phyloP scores from a whole-genome alignment of 306 rosid species.

The Citrullus amarus region DNA sequence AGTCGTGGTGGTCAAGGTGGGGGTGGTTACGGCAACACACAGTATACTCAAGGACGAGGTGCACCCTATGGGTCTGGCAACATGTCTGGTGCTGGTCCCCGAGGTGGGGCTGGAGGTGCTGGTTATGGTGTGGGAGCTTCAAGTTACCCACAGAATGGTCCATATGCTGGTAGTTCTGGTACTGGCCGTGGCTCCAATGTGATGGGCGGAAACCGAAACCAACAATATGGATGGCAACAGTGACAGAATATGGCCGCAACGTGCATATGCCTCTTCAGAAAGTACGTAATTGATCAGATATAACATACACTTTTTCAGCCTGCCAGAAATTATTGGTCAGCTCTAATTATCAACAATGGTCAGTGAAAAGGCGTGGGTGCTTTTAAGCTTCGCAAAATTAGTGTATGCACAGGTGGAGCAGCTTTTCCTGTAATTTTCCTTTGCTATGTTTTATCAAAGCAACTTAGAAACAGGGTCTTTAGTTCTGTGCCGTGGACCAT shows the following conservation, averaged over 20 bases:
- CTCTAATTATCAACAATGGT: too few species aligned
- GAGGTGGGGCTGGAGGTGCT: constrained; percentile 34
- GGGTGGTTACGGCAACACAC: constrained; percentile 23
- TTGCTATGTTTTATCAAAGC: too few species aligned
- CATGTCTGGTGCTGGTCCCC: constrained; percentile 29
- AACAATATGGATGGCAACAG: constrained; percentile 41
- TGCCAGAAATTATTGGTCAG: too few species aligned
- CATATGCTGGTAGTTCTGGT: constrained; percentile 25
- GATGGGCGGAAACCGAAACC: constrained; percentile 41
- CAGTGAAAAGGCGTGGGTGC: too few species aligned
- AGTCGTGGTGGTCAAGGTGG: constrained; percentile 35
- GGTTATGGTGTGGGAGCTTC: constrained; percentile 38
- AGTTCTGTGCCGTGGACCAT: too few species aligned
- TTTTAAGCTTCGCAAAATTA: too few species aligned
- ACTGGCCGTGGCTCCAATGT: constrained; percentile 35
- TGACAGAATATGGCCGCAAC: neutral
- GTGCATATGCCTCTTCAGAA: neutral
- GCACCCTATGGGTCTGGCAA: constrained; percentile 33
- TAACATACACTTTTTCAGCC: too few species aligned
- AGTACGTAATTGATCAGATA: too few species aligned
- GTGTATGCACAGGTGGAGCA: too few species aligned
- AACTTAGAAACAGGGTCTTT: too few species aligned
- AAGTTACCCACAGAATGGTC: constrained; percentile 28
- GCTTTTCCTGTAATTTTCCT: too few species aligned
- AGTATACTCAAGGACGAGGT: constrained; percentile 39